These are phyloP conservation scores for Aphanocladium album DNA, from an alignment of 2,329 filamentous ascomycete species.

Conservation along the genomic window DNA sequence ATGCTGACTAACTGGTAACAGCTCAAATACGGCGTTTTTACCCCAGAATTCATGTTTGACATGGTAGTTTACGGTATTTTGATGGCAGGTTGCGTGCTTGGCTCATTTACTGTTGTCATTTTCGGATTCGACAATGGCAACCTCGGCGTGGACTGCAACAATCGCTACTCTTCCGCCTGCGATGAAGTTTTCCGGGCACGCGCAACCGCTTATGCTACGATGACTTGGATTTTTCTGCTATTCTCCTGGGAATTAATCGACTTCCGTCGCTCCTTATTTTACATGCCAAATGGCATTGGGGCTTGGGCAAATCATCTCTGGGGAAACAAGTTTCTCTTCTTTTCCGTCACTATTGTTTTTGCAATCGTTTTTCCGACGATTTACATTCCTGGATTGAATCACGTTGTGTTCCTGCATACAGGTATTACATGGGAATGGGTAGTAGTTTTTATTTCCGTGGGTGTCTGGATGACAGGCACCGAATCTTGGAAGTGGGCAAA, in stretches of 20 bases:
- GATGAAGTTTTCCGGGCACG: slow-evolving; percentile 58
- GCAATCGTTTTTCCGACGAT: slow-evolving; percentile 54
- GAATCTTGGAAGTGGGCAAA: slow-evolving; percentile 67
- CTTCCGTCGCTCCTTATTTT: slow-evolving; percentile 61
- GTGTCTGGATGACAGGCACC: slow-evolving; percentile 58
- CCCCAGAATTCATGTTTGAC: slow-evolving; percentile 57
- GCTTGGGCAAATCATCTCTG: slow-evolving; percentile 53
- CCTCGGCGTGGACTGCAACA: slow-evolving; percentile 56
- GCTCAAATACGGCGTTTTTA: slow-evolving; percentile 54
- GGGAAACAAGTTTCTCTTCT: slow-evolving; percentile 50
- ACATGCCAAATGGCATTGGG: slow-evolving; percentile 37
- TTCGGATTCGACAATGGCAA: slow-evolving; percentile 51
- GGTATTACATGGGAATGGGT: slow-evolving; percentile 67
- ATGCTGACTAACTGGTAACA: slow-evolving; percentile 12
- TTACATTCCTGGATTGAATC: slow-evolving; percentile 66
- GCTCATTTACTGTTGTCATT: slow-evolving; percentile 53
- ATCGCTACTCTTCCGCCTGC: slow-evolving; percentile 43
- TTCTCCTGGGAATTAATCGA: slow-evolving; percentile 66
- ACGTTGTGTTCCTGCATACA: slow-evolving; percentile 59
- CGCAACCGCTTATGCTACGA: slow-evolving; percentile 59
- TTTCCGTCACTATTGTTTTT: slow-evolving; percentile 46
- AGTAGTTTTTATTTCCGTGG: slow-evolving; percentile 56
- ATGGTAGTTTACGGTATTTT: slow-evolving; percentile 59
- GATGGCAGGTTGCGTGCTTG: slow-evolving; percentile 55
- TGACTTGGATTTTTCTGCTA: slow-evolving; percentile 65